Base-by-base conservation (phyloP, 139 green algal species). In the Medakamo hakoo region DNA sequence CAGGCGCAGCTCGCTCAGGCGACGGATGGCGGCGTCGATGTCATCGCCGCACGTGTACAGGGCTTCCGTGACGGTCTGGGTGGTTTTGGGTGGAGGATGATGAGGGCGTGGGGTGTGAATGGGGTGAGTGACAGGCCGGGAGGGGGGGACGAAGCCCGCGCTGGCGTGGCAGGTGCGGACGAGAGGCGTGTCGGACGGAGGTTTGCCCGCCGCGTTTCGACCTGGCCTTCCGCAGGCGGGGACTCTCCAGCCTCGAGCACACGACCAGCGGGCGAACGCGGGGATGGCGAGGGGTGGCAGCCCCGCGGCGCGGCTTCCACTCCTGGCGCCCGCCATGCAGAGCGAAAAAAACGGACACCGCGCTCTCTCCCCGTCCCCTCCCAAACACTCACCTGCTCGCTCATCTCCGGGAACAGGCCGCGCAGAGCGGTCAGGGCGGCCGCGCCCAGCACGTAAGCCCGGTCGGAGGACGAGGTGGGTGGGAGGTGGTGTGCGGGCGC, bases 1-100 rank as follows among this genome's bases (percentile, higher is more conserved):
- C n/a, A 90, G 70, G 3, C 70, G 76, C 63, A 93, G 68, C 59
- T 86, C 66, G 2, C 65, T 78, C 25, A 93, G 71, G 16, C 76
- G 77, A 57, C 77, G 74, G 58, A 93, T 91, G 5, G 85, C 84
- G 25, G 75, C 80, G 62, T 93, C 84, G 57, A 93, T 85, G 63
- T 91, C 82, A 30, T 85, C 66, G 3, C 84, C 85, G 62, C 77
- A 93, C 28, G 82, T 77, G 23, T 71, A 59, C 9, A 91, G 71
- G 2, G 87, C 82, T 18, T 70, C 70, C 2, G 75, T 60, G 57
- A 91, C 77, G n/a, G 72, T 72, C 83, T 90, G 73, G 66, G 64
- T 23, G 49, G 21, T 9, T n/a, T n/a, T n/a, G n/a, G n/a, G n/a
- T n/a, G n/a, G n/a, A n/a, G n/a, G n/a, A n/a, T n/a, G 2, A 4